Percentiles rank a stretch among this genome's conserved stretches.
These are phyloP conservation scores for Coniochaeta pulveracea DNA, from an alignment of 2,329 filamentous ascomycete genomes.

Conservation along the genomic window DNA sequence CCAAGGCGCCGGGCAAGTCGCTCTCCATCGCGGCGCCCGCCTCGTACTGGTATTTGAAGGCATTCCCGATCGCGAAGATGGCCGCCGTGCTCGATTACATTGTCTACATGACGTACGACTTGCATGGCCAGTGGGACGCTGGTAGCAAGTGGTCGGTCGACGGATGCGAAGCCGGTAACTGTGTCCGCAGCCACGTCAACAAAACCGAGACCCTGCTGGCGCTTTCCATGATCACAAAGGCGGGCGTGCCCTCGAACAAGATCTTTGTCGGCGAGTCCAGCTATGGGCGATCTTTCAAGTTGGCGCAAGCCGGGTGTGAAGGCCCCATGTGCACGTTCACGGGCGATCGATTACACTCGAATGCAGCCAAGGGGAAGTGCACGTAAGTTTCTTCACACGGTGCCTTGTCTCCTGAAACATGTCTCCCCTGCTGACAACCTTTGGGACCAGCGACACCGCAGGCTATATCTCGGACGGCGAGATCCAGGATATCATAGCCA, in stretches of 20 bases:
- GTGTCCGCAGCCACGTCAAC: slow-evolving; percentile 15
- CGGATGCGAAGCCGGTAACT: slow-evolving; percentile 15
- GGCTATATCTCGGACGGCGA: slow-evolving; percentile 28
- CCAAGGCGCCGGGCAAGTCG: slow-evolving; percentile 5
- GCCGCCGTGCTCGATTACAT: slow-evolving; percentile 17
- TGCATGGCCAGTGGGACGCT: slow-evolving; percentile 19
- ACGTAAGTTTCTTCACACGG: no score
- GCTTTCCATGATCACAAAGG: slow-evolving; percentile 18
- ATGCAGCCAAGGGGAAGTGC: slow-evolving; percentile 19
- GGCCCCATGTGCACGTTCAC: slow-evolving; percentile 20
- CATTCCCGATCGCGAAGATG: slow-evolving; percentile 15
- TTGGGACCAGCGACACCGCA: slow-evolving; percentile 13
- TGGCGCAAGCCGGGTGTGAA: slow-evolving; percentile 18
- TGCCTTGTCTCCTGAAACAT: no score
- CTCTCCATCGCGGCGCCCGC: slow-evolving; percentile 13
- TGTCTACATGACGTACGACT: slow-evolving; percentile 26
- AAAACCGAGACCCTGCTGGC: slow-evolving; percentile 16
- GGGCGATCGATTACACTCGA: slow-evolving; percentile 15
- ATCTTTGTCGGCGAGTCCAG: slow-evolving; percentile 20
- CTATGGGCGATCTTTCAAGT: slow-evolving; percentile 23
- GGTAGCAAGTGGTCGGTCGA: slow-evolving; percentile 11
- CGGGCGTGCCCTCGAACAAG: slow-evolving; percentile 20
- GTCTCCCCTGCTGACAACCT: no score
- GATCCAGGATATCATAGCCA: slow-evolving; percentile 21
- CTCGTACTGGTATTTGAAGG: slow-evolving; percentile 18